Evolutionary conservation across 768 basidiomycete species (phyloP).

Genomic region (Termitomyces sp.): DNA sequence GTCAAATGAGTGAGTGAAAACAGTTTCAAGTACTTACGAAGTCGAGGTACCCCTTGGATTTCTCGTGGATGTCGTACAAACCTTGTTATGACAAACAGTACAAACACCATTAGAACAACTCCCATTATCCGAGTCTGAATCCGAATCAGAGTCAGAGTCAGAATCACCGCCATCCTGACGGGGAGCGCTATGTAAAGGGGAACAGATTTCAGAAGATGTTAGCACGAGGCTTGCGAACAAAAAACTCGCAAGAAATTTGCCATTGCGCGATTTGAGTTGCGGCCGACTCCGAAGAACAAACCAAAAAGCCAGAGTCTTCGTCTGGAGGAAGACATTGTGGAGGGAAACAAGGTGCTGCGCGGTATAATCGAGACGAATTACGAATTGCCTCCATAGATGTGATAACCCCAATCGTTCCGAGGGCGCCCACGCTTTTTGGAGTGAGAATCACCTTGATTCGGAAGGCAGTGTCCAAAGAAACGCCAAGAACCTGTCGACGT

Average conservation of each 20-base stretch:
- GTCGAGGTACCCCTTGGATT: neutral
- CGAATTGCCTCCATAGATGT: neutral
- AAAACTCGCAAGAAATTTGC: neutral
- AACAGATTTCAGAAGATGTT: neutral
- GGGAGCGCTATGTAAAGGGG: neutral
- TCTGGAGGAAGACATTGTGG: neutral
- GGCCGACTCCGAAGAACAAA: neutral
- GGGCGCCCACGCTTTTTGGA: neutral
- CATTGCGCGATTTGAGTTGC: too few species aligned
- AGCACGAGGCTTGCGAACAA: neutral
- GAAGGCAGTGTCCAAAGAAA: neutral
- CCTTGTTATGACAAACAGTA: neutral
- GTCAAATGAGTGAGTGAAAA: neutral
- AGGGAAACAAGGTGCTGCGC: neutral
- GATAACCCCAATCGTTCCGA: neutral
- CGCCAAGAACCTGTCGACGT: neutral
- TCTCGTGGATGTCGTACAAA: neutral
- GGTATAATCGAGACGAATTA: neutral
- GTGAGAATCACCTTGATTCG: neutral
- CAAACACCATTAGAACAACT: slow-evolving; percentile 12
- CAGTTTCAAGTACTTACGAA: neutral
- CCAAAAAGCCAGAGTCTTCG: neutral
- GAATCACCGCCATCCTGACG: neutral
- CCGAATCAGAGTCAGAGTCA: neutral
- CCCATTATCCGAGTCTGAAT: slow-evolving; percentile 5